Percentiles rank a stretch among this genome's conserved stretches.
phyloP scores from a whole-genome alignment of 2,329 filamentous ascomycete species.

The Botryotinia globosa region DNA sequence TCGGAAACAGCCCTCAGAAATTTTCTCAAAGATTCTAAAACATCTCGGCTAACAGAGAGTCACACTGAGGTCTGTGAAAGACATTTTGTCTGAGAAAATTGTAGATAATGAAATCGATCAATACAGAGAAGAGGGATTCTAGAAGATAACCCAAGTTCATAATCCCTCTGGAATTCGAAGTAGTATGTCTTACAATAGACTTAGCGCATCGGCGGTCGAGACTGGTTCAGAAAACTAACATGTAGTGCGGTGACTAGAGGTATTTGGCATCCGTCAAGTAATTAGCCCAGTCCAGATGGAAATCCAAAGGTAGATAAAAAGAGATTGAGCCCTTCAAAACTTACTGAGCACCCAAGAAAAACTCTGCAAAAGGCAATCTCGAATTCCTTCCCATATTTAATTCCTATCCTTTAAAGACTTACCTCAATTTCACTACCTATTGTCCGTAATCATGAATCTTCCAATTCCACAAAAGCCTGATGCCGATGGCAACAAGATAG shows the following conservation, averaged over 20 bases:
- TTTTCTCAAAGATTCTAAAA: neutral
- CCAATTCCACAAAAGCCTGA: neutral
- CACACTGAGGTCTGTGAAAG: neutral
- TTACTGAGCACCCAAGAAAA: neutral
- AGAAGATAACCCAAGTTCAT: neutral
- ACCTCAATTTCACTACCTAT: neutral
- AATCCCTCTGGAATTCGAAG: neutral
- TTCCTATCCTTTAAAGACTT: neutral
- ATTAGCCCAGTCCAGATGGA: neutral
- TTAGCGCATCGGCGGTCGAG: neutral
- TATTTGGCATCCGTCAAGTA: neutral
- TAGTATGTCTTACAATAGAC: neutral
- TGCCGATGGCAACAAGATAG: neutral
- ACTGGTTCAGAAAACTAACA: neutral
- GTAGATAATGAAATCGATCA: neutral
- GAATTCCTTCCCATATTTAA: neutral
- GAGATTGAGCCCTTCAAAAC: neutral
- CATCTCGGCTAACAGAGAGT: neutral
- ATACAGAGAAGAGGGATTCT: neutral
- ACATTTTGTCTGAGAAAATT: neutral
- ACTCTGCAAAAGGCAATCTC: neutral
- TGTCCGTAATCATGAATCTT: neutral
- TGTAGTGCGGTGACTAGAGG: neutral
- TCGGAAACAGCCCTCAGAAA: neutral
- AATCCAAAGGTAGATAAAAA: neutral